phyloP scores from a whole-genome alignment of 306 rosid genomes.

The Cyclanthera cordifolia region DNA sequence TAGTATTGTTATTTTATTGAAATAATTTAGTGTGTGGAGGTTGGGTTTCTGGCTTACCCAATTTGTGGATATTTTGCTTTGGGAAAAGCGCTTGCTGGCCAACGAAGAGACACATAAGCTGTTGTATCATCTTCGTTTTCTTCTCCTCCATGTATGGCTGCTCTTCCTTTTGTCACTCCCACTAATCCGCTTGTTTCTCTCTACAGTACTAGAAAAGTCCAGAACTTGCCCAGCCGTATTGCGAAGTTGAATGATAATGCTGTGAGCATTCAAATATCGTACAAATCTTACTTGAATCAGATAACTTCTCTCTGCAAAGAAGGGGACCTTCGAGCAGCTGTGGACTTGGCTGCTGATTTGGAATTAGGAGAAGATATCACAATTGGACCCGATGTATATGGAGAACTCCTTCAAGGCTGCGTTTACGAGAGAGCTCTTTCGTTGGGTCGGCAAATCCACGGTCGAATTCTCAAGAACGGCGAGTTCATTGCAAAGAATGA shows the following conservation, averaged over 20 bases:
- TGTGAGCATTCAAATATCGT: conserved; percentile 10
- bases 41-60: neutral
- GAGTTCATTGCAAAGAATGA: conserved; percentile 24
- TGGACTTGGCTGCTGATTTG: conserved; percentile 28
- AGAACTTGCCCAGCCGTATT: conserved; percentile 18
- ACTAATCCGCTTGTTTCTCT: conserved; percentile 15
- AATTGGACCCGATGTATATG: conserved; percentile 41
- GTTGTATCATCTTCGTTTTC: neutral
- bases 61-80: neutral
- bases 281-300: conserved; percentile 26
- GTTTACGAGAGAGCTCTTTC: conserved; percentile 52
- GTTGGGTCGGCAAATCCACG: conserved; percentile 61
- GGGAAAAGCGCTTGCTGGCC: neutral
- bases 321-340: conserved; percentile 35
- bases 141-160: conserved; percentile 42
- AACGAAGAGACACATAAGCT: neutral
- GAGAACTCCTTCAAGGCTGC: conserved; percentile 70
- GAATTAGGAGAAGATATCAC: conserved; percentile 14
- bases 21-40: neutral
- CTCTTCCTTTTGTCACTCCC: conserved; percentile 25
- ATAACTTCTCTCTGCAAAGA: conserved; percentile 49
- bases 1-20: neutral
- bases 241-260: conserved; percentile 18
- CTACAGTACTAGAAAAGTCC: conserved; percentile 13
- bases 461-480: conserved; percentile 47